Evolutionary conservation across 257 asterid species (phyloP), one percentile per base, ranked within the genome.

Genomic region (Paulownia fortunei): DNA sequence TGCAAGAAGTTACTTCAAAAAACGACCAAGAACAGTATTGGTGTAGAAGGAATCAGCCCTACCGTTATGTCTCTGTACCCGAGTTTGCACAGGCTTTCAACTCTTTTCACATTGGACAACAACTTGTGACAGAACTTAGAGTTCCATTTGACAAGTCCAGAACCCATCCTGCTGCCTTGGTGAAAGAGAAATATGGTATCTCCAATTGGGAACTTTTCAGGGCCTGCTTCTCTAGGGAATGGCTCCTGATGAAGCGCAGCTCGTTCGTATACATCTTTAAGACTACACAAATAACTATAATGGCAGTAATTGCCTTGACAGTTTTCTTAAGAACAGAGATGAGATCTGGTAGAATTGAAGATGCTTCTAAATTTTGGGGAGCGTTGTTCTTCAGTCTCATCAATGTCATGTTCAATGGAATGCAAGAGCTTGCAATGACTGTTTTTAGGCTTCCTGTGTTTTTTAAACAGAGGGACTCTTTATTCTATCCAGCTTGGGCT

Each of bases 1-100:
- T 91, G 77, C 97, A 91, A 85, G 96, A 91, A 83, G 98, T 92
- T 36, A 92, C 97, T 15, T 92, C 97, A 47, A 90, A 72, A 86
- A 92, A 92, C 75, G 97, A 92, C 76, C 97, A 92, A 82, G 84
- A 79, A 76, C 96, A 92, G 64, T 90, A 92, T 24, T 87, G 97
- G 97, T 73, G 73, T 36, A n/a, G n/a, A n/a, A 85, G 72, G 64
- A 86, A 85, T 26, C 85, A 84, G 58, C 82, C 90, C 11, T 88
- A 89, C 73, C 67, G 26, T 13, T 90, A 74, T 69, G 79, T 92
- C 9, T 78, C 94, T 2, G 92, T 69, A 6, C 73, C 65, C 7
- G 94, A 90, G 68, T 88, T 90, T 65, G 69, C 95, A 2, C 89
- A 92, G 79, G 92, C 94, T 18, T 92, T 86, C 60, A 83, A 83